phyloP scores from a whole-genome alignment of 768 basidiomycete species.

The Gymnopilus junonius region DNA sequence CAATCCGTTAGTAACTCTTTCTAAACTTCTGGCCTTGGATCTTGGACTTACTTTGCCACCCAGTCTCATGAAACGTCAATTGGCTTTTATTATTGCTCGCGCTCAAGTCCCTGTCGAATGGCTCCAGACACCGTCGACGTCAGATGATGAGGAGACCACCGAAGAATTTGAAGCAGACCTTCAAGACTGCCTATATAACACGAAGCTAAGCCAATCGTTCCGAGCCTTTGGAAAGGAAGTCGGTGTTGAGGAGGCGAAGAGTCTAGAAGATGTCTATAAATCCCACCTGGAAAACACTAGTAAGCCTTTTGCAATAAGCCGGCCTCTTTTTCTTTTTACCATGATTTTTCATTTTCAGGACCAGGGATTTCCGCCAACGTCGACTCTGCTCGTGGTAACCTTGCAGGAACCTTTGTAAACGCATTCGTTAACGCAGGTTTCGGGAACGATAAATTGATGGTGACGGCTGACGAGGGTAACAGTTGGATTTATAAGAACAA shows the following conservation, averaged over 20 bases:
- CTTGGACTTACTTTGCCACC: neutral
- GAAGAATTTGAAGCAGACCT: constrained; percentile 70
- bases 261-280: constrained; percentile 97
- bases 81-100: constrained; percentile 92
- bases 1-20: constrained; percentile 67
- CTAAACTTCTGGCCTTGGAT: neutral
- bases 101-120: constrained; percentile 91
- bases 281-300: constrained; percentile 91
- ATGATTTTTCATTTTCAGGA: constrained; percentile 40
- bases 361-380: constrained; percentile 73
- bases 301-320: constrained; percentile 31
- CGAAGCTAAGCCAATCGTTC: constrained; percentile 83
- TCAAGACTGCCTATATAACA: constrained; percentile 84
- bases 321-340: neutral
- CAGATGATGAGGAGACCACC: constrained; percentile 57
- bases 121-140: constrained; percentile 61
- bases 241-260: constrained; percentile 87
- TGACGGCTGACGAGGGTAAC: constrained; percentile 92
- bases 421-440: constrained; percentile 99
- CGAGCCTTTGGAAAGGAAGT: constrained; percentile 93
- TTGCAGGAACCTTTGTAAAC: constrained; percentile 97
- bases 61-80: constrained; percentile 91
- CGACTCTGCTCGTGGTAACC: constrained; percentile 92
- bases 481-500: constrained; percentile 99
- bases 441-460: constrained; percentile 98